phyloP scores from a whole-genome alignment of 495 filamentous ascomycete species.

The Polyplosphaeria fusca region DNA sequence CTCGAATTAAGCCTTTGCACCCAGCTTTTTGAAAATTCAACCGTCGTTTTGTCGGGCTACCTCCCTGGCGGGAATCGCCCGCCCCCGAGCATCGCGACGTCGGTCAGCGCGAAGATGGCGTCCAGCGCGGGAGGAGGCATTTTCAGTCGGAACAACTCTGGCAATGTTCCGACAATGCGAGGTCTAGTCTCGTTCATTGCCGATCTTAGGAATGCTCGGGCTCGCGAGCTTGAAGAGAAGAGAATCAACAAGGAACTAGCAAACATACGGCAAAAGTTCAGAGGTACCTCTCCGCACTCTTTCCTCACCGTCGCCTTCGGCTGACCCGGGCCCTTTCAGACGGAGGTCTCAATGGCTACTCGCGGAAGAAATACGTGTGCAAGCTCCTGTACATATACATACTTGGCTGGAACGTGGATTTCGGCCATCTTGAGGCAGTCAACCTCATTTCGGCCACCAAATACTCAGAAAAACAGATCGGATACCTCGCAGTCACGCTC shows the following conservation, averaged over 20 bases:
- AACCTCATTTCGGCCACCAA: constrained; percentile 95
- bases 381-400: constrained; percentile 99
- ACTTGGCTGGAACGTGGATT: constrained; percentile 98
- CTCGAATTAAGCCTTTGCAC: background rate
- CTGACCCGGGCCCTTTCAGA: constrained; percentile 48
- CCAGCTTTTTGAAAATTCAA: background rate
- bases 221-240: constrained; percentile 96
- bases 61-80: constrained; percentile 32
- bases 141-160: constrained; percentile 39
- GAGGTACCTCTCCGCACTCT: constrained; percentile 47
- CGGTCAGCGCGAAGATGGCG: constrained; percentile 34
- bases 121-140: constrained; percentile 38
- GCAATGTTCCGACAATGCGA: constrained; percentile 38
- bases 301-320: constrained; percentile 7
- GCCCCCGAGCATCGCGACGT: constrained; percentile 23
- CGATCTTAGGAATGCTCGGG: constrained; percentile 90
- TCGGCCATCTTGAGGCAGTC: constrained; percentile 96
- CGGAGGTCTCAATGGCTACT: constrained; percentile 87
- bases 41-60: constrained; percentile 31
- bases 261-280: constrained; percentile 90
- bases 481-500: constrained; percentile 94
- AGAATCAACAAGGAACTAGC: constrained; percentile 98
- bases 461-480: constrained; percentile 99
- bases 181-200: constrained; percentile 94
- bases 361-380: constrained; percentile 99